Base-by-base conservation (phyloP, 768 basidiomycete genomes). In the Filobasidium floriforme region DNA sequence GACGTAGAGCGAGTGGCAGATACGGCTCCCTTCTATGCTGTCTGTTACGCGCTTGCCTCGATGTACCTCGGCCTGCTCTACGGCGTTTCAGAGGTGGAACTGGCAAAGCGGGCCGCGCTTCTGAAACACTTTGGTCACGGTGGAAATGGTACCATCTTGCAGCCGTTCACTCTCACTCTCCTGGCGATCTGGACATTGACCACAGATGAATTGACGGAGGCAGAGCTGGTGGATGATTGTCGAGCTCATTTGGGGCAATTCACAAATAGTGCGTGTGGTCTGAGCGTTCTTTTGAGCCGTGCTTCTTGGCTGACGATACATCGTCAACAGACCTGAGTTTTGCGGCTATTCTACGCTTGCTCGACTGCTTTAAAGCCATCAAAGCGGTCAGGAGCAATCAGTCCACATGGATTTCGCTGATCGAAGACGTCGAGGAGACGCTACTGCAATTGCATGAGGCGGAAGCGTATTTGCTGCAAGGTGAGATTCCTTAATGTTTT, bases 391-490 rank as follows among this genome's bases (percentile, higher is more conserved):
- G 15, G 49, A 59, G 41, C 41, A 59, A 19, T 59, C 26, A 19
- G n/a, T 7, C 1, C 43, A 37, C 52, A 15, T 65, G 64, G 64
- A 57, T 41, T 5, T 44, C 52, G 4, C 44, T 52, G 57, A 60
- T 65, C 14, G 64, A 65, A 40, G 41, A 28, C 2, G 64, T 65
- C 28, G 64, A 65, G 41, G 59, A 59, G 41, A 44, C 64, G 9
- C 28, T 65, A 26, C 41, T 59, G 37, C 24, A 14, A 9, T 29
- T 65, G 64, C 32, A 65, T 15, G 24, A 0, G 22, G 64, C 64
- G 15, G 57, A 59, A 24, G 59, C 64, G 9, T 65, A 65, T 32
- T 26, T 65, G 19, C 59, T 44, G 28, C 43, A 43, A 32, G 64
- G 64, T 65, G 28, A 40, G 28, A 32, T 7, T 4, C 10, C 41